Base-by-base conservation (phyloP, 208 protist genomes). In the Trypanosoma vivax region DNA sequence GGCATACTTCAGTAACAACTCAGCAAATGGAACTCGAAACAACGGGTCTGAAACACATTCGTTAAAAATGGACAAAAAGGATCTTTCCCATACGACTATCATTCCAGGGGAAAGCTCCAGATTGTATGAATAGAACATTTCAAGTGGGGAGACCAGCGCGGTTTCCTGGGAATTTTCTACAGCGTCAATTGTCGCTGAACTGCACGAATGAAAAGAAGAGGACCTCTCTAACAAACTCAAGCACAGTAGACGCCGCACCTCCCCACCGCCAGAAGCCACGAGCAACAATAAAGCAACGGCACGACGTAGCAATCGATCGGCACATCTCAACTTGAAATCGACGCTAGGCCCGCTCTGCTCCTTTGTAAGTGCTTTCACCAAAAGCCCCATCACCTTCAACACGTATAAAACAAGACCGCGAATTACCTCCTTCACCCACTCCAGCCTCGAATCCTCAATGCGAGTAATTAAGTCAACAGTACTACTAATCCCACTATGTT, bases 11-110 rank as follows among this genome's bases (percentile, higher is more conserved):
- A 70, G 42, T 35, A 86, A 52, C 27, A 86, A 56, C 19, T 65
- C 71, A 3, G 71, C 67, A 42, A 81, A 73, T 13, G 70, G 77
- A 28, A 70, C 37, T 38, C 77, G 76, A 24, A 90, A 76, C 18
- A 60, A 38, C 31, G 77, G 47, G 43, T 81, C 75, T 29, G 61
- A 70, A 2, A 85, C 25, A 40, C 76, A 77, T 2, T 1, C 37
- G 29, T 53, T 43, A 6, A 66, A n/a, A 9, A 66, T 28, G 29
- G 19, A 48, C 6, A 60, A 10, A 13, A 60, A 19, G 1, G 60
- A 66, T 5, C 37, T 37, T 11, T 58, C 28, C 43, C 41, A 66
- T 11, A 66, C 49, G 18, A 52, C 27, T 38, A 66, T 23, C 0
- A 33, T 37, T 4, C 25, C 34, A 5, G 11, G 18, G 1, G n/a